A percentile compares a stretch with the other conserved stretches of the same genome.
These are phyloP conservation scores for Fusarium torreyae DNA, from an alignment of 2,329 filamentous ascomycete species.

Conservation along the genomic window DNA sequence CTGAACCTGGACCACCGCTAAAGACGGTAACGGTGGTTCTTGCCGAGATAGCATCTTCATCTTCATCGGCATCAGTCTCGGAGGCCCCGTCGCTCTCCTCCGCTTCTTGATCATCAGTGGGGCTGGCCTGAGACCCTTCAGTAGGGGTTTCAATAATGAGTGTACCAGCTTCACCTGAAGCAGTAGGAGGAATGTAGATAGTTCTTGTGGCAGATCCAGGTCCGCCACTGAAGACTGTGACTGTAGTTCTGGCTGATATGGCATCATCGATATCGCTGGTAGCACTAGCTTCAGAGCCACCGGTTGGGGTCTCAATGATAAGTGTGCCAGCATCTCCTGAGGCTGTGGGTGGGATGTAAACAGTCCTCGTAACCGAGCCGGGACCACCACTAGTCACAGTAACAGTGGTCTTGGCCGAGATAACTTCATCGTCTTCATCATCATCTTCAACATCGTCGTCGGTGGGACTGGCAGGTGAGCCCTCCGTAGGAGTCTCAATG, in stretches of 20 bases:
- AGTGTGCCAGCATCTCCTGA: constrained; percentile 10
- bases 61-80: background rate
- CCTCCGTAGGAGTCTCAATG: constrained; percentile 27
- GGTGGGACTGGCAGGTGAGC: too few relatives aligned
- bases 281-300: background rate
- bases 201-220: constrained; percentile 6
- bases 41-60: background rate
- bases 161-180: constrained; percentile 5
- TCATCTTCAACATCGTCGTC: background rate
- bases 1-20: constrained; percentile 7
- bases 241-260: background rate
- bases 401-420: background rate
- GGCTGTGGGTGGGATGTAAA: constrained; percentile 5
- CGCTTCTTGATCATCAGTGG: background rate
- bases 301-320: constrained; percentile 10
- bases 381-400: constrained; percentile 3
- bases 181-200: constrained; percentile 4
- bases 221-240: constrained; percentile 19
- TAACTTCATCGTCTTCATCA: too few relatives aligned
- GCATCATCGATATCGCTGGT: background rate
- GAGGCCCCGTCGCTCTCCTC: rapidly evolving
- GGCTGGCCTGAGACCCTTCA: background rate
- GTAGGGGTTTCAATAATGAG: constrained; percentile 19
- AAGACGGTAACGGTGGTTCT: constrained; percentile 1
- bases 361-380: constrained; percentile 3